These are phyloP conservation scores for Brassica cretica DNA, from an alignment of 345 rosid species.

Conservation along the genomic window DNA sequence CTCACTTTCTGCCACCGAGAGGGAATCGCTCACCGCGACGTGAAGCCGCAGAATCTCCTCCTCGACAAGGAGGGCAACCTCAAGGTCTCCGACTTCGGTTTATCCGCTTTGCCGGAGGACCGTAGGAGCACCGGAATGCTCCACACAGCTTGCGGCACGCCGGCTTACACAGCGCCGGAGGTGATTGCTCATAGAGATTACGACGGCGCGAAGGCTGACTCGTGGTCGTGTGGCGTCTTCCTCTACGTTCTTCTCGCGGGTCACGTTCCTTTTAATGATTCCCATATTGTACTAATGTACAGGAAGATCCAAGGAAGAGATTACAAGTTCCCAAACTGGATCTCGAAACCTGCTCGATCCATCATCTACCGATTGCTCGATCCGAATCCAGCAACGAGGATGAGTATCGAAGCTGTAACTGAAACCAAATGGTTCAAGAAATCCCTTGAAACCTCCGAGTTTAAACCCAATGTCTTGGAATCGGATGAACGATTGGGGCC, in stretches of 20 bases:
- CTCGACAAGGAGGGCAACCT: slow-evolving; percentile 63
- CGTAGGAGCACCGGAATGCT: slow-evolving; percentile 51
- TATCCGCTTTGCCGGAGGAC: slow-evolving; percentile 70
- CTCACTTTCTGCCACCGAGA: slow-evolving; percentile 74
- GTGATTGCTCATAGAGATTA: slow-evolving; percentile 52
- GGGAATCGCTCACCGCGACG: slow-evolving; percentile 84
- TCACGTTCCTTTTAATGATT: slow-evolving; percentile 60
- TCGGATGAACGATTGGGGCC: slow-evolving; percentile 8
- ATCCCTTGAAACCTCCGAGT: slow-evolving; percentile 20
- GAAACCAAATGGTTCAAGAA: slow-evolving; percentile 61
- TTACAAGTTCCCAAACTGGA: slow-evolving; percentile 56
- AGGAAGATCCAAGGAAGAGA: slow-evolving; percentile 56
- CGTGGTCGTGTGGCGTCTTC: slow-evolving; percentile 95
- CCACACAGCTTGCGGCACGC: slow-evolving; percentile 81
- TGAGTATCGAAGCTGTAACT: slow-evolving; percentile 55
- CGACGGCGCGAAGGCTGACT: slow-evolving; percentile 73
- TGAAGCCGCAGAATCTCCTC: slow-evolving; percentile 85
- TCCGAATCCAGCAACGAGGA: slow-evolving; percentile 72
- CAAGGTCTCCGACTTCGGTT: slow-evolving; percentile 80
- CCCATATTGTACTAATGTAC: slow-evolving; percentile 57
- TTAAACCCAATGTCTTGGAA: background rate
- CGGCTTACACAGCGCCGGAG: slow-evolving; percentile 80
- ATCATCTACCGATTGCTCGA: slow-evolving; percentile 65
- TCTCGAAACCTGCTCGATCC: slow-evolving; percentile 53
- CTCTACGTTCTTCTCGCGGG: slow-evolving; percentile 62